These are phyloP conservation scores for Trichoderma reesei DNA, from an alignment of 495 filamentous ascomycete genomes.

Conservation along the genomic window DNA sequence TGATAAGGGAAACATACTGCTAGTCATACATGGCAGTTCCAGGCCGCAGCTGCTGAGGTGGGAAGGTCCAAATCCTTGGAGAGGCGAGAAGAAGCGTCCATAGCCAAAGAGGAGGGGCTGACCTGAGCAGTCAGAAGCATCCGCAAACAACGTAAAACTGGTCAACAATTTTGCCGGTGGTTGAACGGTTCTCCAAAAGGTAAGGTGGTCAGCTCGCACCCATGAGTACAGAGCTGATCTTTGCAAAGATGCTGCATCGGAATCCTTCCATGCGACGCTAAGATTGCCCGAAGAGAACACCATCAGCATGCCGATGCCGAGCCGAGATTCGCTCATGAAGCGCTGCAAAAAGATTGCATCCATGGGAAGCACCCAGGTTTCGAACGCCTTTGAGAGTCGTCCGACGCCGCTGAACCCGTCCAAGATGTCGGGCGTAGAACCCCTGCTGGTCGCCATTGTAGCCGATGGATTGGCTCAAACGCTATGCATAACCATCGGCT, in stretches of 20 bases:
- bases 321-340: constrained; percentile 14
- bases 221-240: background rate
- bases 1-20: no score
- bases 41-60: no score
- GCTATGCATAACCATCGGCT: no score
- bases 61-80: no score
- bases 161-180: background rate
- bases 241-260: background rate
- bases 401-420: constrained; percentile 10
- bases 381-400: constrained; percentile 22
- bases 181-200: background rate
- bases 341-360: constrained; percentile 30
- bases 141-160: no score
- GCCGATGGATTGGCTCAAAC: constrained; percentile 27
- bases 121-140: no score
- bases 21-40: no score
- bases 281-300: background rate
- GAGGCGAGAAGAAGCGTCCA: no score
- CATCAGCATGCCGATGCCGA: background rate
- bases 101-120: no score
- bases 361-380: constrained; percentile 31
- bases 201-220: background rate
- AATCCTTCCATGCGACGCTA: background rate
- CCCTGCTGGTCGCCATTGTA: constrained; percentile 28
- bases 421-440: constrained; percentile 26